phyloP scores from a whole-genome alignment of 1,284 basidiomycete species.

The Rhodotorula sp. region DNA sequence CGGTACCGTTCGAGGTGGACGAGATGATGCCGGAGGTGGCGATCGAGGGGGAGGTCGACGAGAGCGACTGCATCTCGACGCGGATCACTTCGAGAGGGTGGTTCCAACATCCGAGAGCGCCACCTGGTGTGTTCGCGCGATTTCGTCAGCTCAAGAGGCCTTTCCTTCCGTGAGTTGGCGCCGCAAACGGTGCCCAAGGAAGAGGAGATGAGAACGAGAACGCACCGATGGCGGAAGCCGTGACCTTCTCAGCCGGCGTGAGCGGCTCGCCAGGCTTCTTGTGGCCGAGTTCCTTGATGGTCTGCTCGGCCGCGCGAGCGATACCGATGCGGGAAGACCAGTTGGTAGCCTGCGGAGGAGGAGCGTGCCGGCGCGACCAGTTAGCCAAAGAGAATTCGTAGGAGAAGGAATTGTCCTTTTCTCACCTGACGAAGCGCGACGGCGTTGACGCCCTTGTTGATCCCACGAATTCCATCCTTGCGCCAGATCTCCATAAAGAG shows the following conservation, averaged over 20 bases:
- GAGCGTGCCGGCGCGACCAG: too few relatives aligned
- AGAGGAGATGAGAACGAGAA: background rate
- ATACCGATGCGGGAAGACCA: constrained; percentile 28
- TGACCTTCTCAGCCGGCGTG: constrained; percentile 77
- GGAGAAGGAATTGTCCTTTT: constrained; percentile 62
- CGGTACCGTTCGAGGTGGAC: background rate
- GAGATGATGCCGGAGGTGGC: background rate
- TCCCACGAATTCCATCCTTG: constrained; percentile 85
- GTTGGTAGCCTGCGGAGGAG: background rate
- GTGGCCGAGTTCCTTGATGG: constrained; percentile 72
- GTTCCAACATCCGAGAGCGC: constrained; percentile 97
- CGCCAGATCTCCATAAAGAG: constrained; percentile 92
- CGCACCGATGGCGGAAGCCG: constrained; percentile 72
- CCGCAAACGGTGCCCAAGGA: background rate
- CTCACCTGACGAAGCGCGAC: constrained; percentile 75
- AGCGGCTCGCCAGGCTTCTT: constrained; percentile 68
- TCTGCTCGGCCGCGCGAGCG: constrained; percentile 67
- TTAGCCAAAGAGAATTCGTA: background rate
- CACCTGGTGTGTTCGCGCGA: constrained; percentile 51
- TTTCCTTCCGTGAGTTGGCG: too few relatives aligned
- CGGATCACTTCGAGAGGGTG: constrained; percentile 89
- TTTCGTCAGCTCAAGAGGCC: too few relatives aligned
- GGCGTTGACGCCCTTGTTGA: constrained; percentile 99
- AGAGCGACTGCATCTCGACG: constrained; percentile 99
- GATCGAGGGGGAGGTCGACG: constrained; percentile 53